These are phyloP conservation scores for Saccharomycopsis sp. DNA, from an alignment of 805 yeast genomes.

Conservation along the genomic window DNA sequence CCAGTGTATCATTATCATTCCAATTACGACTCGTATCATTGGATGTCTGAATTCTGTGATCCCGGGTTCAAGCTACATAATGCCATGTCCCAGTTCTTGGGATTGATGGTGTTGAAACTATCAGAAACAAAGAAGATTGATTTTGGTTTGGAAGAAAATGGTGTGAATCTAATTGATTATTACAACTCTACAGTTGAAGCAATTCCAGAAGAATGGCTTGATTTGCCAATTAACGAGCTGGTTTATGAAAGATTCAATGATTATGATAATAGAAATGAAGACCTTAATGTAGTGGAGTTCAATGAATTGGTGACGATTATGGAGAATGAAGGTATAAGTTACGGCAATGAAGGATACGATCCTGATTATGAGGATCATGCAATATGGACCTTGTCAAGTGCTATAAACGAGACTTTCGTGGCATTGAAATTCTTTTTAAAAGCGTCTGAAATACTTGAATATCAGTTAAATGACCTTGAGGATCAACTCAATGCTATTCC, in stretches of 20 bases:
- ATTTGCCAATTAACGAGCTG: background rate
- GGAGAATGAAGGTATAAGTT: slow-evolving; percentile 4
- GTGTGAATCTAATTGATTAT: slow-evolving; percentile 36
- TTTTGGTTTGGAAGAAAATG: slow-evolving; percentile 30
- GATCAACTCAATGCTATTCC: slow-evolving; percentile 1
- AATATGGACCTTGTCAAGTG: slow-evolving; percentile 3
- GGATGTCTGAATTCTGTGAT: slow-evolving; percentile 63
- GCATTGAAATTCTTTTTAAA: background rate
- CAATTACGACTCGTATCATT: slow-evolving; percentile 61
- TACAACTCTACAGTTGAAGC: slow-evolving; percentile 31
- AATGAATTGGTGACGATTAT: background rate
- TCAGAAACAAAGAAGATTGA: slow-evolving; percentile 42
- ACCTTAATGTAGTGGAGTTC: background rate
- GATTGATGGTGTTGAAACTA: slow-evolving; percentile 43
- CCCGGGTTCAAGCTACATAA: slow-evolving; percentile 57
- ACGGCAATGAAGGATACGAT: slow-evolving; percentile 15
- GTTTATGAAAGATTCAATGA: background rate
- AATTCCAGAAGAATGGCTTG: slow-evolving; percentile 36
- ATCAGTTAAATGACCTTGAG: slow-evolving; percentile 21
- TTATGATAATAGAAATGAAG: background rate
- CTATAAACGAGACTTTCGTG: slow-evolving; percentile 1
- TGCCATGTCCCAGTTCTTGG: slow-evolving; percentile 46
- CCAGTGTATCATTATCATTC: slow-evolving; percentile 74
- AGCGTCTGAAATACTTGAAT: slow-evolving; percentile 1
- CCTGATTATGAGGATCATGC: slow-evolving; percentile 19